Conservation (phyloP, 148 eudicot genomes). For the Rhododendron ferrugineum region DNA sequence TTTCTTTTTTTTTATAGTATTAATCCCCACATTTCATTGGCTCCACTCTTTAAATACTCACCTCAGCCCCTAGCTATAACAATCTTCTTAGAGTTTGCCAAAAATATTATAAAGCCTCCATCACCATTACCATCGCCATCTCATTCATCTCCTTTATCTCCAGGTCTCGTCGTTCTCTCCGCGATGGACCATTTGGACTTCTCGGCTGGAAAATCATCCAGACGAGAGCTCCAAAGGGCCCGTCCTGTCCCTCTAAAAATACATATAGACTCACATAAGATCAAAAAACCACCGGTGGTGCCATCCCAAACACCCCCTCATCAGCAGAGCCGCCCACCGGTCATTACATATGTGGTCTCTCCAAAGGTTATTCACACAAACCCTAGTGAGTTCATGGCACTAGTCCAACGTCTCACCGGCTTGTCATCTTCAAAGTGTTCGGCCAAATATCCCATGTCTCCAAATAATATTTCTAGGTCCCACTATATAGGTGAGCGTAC, state of each 20-base stretch:
- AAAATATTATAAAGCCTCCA: neutral
- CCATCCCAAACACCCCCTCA: constrained; percentile 34
- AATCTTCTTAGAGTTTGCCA: neutral
- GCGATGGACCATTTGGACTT: constrained; percentile 22
- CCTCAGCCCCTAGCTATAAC: neutral
- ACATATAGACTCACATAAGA: constrained; percentile 73
- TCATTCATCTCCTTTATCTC: neutral
- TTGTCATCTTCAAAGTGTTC: constrained; percentile 11
- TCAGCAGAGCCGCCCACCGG: constrained; percentile 47
- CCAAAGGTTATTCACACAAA: constrained; percentile 82
- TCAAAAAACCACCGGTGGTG: constrained; percentile 60
- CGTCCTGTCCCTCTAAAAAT: constrained; percentile 72
- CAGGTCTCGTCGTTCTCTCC: neutral
- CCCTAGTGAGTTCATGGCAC: constrained; percentile 78
- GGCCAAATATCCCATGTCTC: neutral
- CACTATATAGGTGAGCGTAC: constrained; percentile 13
- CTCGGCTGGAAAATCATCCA: constrained; percentile 38
- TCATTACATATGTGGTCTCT: constrained; percentile 80
- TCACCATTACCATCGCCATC: neutral
- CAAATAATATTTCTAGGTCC: constrained; percentile 1
- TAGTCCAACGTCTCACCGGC: constrained; percentile 86
- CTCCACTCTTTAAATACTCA: neutral
- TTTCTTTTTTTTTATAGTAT: neutral
- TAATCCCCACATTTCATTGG: neutral
- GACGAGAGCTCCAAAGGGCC: constrained; percentile 72